Percentiles rank a stretch among this genome's conserved stretches.
Conservation (phyloP, 1,139 yeast genomes). For the Scheffersomyces lignicola region DNA sequence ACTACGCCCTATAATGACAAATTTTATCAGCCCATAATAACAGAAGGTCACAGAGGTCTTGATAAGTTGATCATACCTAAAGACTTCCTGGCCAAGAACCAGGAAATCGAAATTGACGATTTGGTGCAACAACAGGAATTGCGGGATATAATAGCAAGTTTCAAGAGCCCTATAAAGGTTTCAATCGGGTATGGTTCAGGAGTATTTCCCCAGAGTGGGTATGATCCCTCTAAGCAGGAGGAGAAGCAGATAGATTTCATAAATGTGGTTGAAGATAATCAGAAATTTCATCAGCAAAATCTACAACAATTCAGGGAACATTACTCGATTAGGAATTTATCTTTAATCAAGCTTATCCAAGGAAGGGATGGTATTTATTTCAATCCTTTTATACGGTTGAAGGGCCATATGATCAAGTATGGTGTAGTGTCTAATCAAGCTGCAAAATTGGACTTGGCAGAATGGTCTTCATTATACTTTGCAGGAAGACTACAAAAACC, state of each 20-base stretch:
- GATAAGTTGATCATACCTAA: conserved; percentile 25
- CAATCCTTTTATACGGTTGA: conserved; percentile 81
- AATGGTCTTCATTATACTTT: conserved; percentile 83
- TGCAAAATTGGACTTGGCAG: conserved; percentile 64
- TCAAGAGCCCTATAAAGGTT: conserved; percentile 67
- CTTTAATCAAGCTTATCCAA: conserved; percentile 63
- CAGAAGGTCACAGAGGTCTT: conserved; percentile 28
- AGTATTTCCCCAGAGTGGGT: conserved; percentile 76
- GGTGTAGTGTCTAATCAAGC: conserved; percentile 74
- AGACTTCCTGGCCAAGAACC: conserved; percentile 42
- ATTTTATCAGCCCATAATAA: conserved; percentile 27
- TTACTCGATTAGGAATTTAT: conserved; percentile 64
- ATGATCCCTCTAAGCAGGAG: conserved; percentile 41
- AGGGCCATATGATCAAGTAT: conserved; percentile 63
- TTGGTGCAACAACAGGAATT: conserved; percentile 38
- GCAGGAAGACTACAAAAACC: conserved; percentile 97
- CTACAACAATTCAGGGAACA: conserved; percentile 66
- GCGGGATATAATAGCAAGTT: conserved; percentile 51
- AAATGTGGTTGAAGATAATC: conserved; percentile 75
- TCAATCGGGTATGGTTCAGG: conserved; percentile 91
- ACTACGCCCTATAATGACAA: conserved; percentile 27
- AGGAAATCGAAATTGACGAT: conserved; percentile 48
- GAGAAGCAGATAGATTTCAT: conserved; percentile 74
- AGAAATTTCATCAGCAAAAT: conserved; percentile 74
- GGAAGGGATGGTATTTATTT: conserved; percentile 93